A percentile compares a stretch with the other conserved stretches of the same genome.
Evolutionary conservation across 176 grass and related monocot species (phyloP).

Genomic region (Triticum timopheevii): DNA sequence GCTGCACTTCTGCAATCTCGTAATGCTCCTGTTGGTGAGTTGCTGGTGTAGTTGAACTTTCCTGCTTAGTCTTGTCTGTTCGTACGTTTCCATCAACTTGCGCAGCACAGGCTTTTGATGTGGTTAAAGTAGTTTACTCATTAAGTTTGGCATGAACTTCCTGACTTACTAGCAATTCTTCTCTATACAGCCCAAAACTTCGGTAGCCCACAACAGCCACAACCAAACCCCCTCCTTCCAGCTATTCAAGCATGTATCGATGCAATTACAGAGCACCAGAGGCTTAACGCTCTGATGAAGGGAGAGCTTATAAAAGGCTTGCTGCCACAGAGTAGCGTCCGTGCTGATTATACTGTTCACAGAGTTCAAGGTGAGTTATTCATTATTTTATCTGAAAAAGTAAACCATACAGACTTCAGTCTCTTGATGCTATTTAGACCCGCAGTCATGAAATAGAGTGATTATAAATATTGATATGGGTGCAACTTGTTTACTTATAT

Average conservation of each 20-base stretch:
- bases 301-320: constrained; percentile 95
- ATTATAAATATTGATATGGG: not conserved
- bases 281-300: constrained; percentile 93
- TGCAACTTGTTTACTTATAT: constrained; percentile 21
- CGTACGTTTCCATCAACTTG: constrained; percentile 4
- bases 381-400: not conserved
- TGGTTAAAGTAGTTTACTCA: not conserved
- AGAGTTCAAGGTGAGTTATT: constrained; percentile 74
- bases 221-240: constrained; percentile 55
- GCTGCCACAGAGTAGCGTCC: constrained; percentile 72
- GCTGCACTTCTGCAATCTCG: constrained; percentile 57
- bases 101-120: not conserved
- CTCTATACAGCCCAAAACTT: constrained; percentile 57
- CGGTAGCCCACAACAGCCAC: constrained; percentile 61
- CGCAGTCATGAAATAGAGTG: not conserved
- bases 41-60: constrained; percentile 27
- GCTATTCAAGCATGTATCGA: constrained; percentile 84
- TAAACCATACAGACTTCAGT: not conserved
- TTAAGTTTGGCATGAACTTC: constrained; percentile 14
- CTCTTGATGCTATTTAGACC: not conserved
- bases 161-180: constrained; percentile 2
- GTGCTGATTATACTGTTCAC: constrained; percentile 84
- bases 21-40: constrained; percentile 68
- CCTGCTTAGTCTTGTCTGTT: not conserved
- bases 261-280: constrained; percentile 96